Percentiles rank a stretch among this genome's conserved stretches.
phyloP scores from a whole-genome alignment of 352 stramenopile genomes.

The Phytophthora uliginosa region DNA sequence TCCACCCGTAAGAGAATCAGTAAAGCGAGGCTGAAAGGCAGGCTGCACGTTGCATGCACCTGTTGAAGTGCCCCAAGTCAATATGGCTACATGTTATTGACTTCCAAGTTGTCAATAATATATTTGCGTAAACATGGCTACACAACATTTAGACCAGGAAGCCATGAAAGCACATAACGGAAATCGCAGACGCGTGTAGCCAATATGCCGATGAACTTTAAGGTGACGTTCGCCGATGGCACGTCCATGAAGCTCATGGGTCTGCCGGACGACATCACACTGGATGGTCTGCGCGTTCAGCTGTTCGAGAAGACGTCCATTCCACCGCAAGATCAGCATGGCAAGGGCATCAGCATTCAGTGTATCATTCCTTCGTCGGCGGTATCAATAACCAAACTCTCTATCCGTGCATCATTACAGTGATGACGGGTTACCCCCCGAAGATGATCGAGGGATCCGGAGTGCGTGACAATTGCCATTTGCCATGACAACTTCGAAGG shows the following conservation, averaged over 20 bases:
- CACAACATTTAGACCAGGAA: not conserved
- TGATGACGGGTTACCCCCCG: conserved; percentile 82
- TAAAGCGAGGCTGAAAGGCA: not conserved
- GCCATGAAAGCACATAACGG: not conserved
- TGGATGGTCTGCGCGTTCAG: conserved; percentile 61
- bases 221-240: conserved; percentile 81
- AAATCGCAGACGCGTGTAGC: conserved; percentile 2
- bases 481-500: not conserved
- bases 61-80: not conserved
- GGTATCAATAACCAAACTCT: conserved; percentile 16
- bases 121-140: not conserved
- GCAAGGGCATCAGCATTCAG: conserved; percentile 32
- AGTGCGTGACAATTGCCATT: conserved; percentile 41
- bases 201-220: conserved; percentile 66
- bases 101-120: not conserved
- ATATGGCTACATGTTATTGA: not conserved
- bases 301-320: conserved; percentile 74
- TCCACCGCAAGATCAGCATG: conserved; percentile 68
- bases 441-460: conserved; percentile 71
- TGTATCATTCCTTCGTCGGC: conserved; percentile 13
- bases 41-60: not conserved
- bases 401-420: conserved; percentile 34
- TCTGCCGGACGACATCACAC: conserved; percentile 65
- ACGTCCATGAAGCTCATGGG: conserved; percentile 79
- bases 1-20: not conserved